Conservation (phyloP, 2,329 filamentous ascomycete genomes). For the Rutstroemia sp. region DNA sequence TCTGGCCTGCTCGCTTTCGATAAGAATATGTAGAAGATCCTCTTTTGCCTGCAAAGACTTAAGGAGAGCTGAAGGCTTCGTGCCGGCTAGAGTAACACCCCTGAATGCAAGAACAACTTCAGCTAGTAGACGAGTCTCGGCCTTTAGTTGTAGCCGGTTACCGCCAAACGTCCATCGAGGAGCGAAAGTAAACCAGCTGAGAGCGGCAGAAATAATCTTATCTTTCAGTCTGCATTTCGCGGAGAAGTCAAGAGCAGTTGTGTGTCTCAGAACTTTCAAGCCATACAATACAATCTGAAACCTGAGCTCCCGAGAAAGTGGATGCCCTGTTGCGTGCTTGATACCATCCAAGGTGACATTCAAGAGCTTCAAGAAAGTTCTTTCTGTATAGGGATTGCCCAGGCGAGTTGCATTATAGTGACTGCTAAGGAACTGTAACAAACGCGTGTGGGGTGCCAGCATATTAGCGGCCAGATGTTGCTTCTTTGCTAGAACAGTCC, state of each 20-base stretch:
- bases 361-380: constrained; percentile 74
- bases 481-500: constrained; percentile 62
- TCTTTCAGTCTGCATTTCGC: constrained; percentile 82
- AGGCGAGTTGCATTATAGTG: constrained; percentile 93
- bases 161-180: constrained; percentile 94
- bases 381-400: constrained; percentile 73
- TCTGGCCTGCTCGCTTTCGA: constrained; percentile 78
- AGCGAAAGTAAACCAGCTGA: constrained; percentile 80
- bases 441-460: constrained; percentile 75
- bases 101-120: constrained; percentile 67
- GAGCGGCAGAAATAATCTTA: constrained; percentile 73
- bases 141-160: constrained; percentile 87
- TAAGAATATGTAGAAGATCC: constrained; percentile 68
- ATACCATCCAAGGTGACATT: constrained; percentile 71
- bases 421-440: constrained; percentile 85
- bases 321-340: constrained; percentile 64
- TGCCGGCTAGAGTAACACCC: constrained; percentile 52
- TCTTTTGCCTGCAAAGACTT: constrained; percentile 72
- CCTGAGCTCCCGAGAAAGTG: constrained; percentile 83
- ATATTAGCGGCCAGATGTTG: constrained; percentile 76
- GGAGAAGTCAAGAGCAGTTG: constrained; percentile 54
- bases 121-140: constrained; percentile 73
- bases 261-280: constrained; percentile 67
- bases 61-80: constrained; percentile 33
- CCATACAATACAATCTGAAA: constrained; percentile 83